A percentile compares a stretch with the other conserved stretches of the same genome.
Evolutionary conservation across 306 rosid genomes (phyloP).

Genomic region (Quercus mongolica): DNA sequence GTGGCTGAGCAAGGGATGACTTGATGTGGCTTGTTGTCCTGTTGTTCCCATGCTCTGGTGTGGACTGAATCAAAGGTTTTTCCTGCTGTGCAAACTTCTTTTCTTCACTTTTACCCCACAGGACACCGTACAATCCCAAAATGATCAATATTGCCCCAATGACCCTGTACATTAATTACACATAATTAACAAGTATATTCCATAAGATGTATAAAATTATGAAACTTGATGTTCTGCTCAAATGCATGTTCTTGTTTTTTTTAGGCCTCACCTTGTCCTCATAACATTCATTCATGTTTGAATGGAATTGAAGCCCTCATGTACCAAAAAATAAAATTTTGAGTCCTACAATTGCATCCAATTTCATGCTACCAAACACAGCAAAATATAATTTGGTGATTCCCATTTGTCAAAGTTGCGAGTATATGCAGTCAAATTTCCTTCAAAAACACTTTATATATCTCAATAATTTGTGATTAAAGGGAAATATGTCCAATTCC

Average conservation of each 20-base stretch:
- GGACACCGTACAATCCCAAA: constrained; percentile 71
- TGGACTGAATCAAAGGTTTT: constrained; percentile 38
- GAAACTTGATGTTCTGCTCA: too few species aligned
- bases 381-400: neutral
- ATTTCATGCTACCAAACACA: neutral
- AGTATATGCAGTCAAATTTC: neutral
- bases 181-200: neutral
- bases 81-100: constrained; percentile 70
- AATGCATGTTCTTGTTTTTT: too few species aligned
- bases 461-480: too few species aligned
- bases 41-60: constrained; percentile 50
- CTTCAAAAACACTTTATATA: too few species aligned
- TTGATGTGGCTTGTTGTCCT: constrained; percentile 53
- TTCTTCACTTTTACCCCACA: constrained; percentile 94
- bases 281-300: too few species aligned
- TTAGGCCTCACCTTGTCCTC: too few species aligned
- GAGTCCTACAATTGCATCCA: neutral
- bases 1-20: constrained; percentile 73
- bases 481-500: too few species aligned
- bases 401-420: neutral
- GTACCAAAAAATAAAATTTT: neutral
- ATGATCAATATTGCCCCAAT: constrained; percentile 88
- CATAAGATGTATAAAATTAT: neutral
- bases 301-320: too few species aligned
- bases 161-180: constrained; percentile 49